Evolutionary conservation across 2,329 filamentous ascomycete species (phyloP).

Genomic region (Hymenoscyphus fraxineus): DNA sequence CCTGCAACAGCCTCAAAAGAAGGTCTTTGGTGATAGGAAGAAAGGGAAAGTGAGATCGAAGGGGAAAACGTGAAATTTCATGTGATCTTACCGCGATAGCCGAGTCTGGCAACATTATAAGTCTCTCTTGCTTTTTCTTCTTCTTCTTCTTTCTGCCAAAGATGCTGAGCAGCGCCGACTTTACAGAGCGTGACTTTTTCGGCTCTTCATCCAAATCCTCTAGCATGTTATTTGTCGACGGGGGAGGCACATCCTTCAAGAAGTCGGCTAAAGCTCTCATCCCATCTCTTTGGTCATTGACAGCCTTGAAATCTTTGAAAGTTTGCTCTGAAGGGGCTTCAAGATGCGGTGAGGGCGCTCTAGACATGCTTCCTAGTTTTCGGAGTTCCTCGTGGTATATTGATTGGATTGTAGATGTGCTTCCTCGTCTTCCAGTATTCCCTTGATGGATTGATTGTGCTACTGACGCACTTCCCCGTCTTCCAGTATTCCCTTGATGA

Average conservation of each 20-base stretch:
- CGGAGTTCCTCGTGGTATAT: neutral
- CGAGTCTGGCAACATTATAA: slow-evolving; percentile 49
- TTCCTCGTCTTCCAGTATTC: neutral
- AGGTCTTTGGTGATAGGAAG: neutral
- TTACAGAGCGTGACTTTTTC: slow-evolving; percentile 35
- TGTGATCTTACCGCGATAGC: slow-evolving; percentile 46
- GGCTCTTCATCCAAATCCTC: neutral
- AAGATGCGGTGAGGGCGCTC: neutral
- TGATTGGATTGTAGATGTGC: neutral
- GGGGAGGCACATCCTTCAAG: slow-evolving; percentile 4
- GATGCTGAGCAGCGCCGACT: slow-evolving; percentile 43
- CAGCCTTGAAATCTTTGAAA: slow-evolving; percentile 4
- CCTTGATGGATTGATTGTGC: neutral
- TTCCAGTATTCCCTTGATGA: no score
- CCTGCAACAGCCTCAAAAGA: neutral
- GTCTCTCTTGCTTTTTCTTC: slow-evolving; percentile 26
- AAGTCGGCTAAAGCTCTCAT: slow-evolving; percentile 5
- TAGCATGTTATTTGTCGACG: slow-evolving; percentile 2
- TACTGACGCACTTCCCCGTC: neutral
- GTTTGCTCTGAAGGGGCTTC: neutral
- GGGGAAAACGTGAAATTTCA: neutral
- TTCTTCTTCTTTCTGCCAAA: slow-evolving; percentile 33
- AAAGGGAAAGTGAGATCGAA: neutral
- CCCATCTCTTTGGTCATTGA: slow-evolving; percentile 3
- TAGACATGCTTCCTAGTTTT: neutral